Evolutionary conservation across 495 filamentous ascomycete species (phyloP).

Genomic region (Penicillium soppii): DNA sequence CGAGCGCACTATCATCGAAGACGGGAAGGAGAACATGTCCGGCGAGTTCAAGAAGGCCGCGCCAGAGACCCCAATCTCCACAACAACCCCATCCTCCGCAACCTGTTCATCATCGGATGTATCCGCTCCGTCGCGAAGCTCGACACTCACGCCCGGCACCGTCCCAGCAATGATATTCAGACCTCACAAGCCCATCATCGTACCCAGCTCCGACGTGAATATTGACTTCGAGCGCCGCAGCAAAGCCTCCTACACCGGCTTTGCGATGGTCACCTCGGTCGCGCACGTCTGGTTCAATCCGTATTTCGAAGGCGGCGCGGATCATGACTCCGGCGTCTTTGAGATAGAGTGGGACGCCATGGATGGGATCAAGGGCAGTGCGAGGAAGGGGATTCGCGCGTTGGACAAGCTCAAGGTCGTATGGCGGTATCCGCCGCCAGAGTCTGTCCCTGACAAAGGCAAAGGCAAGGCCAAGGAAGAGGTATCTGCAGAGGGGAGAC

Average conservation of each 20-base stretch:
- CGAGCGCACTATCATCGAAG: slow-evolving; percentile 73
- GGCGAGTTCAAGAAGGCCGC: neutral
- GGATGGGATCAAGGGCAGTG: slow-evolving; percentile 78
- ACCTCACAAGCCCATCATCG: slow-evolving; percentile 60
- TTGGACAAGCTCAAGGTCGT: slow-evolving; percentile 85
- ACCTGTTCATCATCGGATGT: slow-evolving; percentile 17
- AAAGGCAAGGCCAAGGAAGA: slow-evolving; percentile 17
- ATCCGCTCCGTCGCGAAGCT: slow-evolving; percentile 11
- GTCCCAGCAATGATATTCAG: slow-evolving; percentile 71
- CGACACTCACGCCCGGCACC: slow-evolving; percentile 1
- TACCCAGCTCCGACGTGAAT: slow-evolving; percentile 83
- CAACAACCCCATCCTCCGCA: slow-evolving; percentile 5
- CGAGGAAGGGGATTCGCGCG: slow-evolving; percentile 73
- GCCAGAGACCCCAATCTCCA: slow-evolving; percentile 6
- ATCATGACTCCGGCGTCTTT: slow-evolving; percentile 59
- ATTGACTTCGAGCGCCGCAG: slow-evolving; percentile 83
- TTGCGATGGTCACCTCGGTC: slow-evolving; percentile 87
- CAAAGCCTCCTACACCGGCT: slow-evolving; percentile 67
- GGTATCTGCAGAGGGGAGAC: slow-evolving; percentile 25
- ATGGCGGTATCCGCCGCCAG: slow-evolving; percentile 58
- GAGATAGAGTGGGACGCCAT: slow-evolving; percentile 64
- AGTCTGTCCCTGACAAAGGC: slow-evolving; percentile 17
- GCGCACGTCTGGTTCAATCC: slow-evolving; percentile 97
- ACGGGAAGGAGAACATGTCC: slow-evolving; percentile 21
- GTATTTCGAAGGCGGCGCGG: slow-evolving; percentile 83